phyloP scores from a whole-genome alignment of 306 rosid genomes.

The Vigna reflexopilosa region DNA sequence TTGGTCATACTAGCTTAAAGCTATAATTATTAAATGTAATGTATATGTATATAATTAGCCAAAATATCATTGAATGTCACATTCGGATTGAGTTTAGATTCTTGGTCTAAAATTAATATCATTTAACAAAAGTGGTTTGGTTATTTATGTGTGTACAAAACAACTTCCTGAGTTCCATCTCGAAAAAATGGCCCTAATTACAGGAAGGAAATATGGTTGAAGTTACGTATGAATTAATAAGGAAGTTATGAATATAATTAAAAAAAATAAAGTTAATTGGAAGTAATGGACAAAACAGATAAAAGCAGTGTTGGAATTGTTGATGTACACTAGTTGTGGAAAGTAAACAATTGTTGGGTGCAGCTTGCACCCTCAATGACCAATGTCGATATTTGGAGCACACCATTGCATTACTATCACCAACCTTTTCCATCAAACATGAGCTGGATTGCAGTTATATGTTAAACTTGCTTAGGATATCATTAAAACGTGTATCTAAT shows the following conservation, averaged over 20 bases:
- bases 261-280: not conserved
- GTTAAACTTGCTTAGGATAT: not conserved
- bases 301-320: not conserved
- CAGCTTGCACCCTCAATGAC: not conserved
- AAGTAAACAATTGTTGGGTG: conserved; percentile 14
- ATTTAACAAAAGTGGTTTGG: not conserved
- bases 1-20: too few relatives aligned
- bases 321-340: not conserved
- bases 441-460: conserved; percentile 22
- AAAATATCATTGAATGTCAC: too few relatives aligned
- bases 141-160: not conserved
- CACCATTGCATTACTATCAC: not conserved
- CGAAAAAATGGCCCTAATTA: not conserved
- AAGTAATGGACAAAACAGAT: too few relatives aligned
- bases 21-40: too few relatives aligned
- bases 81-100: not conserved
- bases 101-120: not conserved
- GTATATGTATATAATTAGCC: too few relatives aligned
- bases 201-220: not conserved
- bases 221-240: not conserved
- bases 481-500: not conserved
- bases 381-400: not conserved
- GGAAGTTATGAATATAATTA: not conserved
- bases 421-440: not conserved
- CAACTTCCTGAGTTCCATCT: not conserved